Conservation (phyloP, 306 rosid species). For the Rosa lucieae region DNA sequence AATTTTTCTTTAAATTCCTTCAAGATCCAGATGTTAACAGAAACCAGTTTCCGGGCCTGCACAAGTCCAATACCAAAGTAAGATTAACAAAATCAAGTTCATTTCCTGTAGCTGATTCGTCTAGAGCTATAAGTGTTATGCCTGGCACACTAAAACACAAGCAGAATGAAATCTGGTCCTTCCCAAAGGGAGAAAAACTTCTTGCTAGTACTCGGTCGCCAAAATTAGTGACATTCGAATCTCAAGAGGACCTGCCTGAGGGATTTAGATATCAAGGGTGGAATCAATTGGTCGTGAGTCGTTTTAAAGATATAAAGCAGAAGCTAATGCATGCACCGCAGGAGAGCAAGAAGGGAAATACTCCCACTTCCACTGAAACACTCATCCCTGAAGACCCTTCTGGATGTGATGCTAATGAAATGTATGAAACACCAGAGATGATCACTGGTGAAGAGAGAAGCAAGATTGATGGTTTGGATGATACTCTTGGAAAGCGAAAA, state of each 20-base stretch:
- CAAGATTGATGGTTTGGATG: slow-evolving; percentile 34
- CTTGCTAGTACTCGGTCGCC: slow-evolving; percentile 32
- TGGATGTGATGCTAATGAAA: slow-evolving; percentile 40
- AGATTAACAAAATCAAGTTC: slow-evolving; percentile 70
- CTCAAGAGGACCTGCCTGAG: slow-evolving; percentile 40
- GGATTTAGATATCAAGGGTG: slow-evolving; percentile 62
- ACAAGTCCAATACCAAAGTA: slow-evolving; percentile 39
- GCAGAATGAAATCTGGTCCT: slow-evolving; percentile 59
- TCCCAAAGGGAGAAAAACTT: slow-evolving; percentile 41
- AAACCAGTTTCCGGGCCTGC: slow-evolving; percentile 28
- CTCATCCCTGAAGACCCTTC: slow-evolving; percentile 19
- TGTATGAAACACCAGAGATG: slow-evolving; percentile 30
- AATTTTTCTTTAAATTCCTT: slow-evolving; percentile 59
- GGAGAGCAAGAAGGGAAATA: slow-evolving; percentile 56
- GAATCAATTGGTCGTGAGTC: slow-evolving; percentile 77
- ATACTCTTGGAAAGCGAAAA: slow-evolving; percentile 34
- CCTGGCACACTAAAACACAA: slow-evolving; percentile 66
- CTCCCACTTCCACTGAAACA: slow-evolving; percentile 31
- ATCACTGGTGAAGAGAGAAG: slow-evolving; percentile 28
- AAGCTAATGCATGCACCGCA: slow-evolving; percentile 63
- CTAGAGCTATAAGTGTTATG: slow-evolving; percentile 29
- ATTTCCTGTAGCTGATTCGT: slow-evolving; percentile 56
- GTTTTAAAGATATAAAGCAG: slow-evolving; percentile 68
- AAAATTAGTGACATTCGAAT: slow-evolving; percentile 28
- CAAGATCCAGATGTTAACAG: slow-evolving; percentile 35